Evolutionary conservation across 73 alveolate genomes (phyloP), one percentile per base, ranked within the genome.

Genomic region (Symbiodinium natans): DNA sequence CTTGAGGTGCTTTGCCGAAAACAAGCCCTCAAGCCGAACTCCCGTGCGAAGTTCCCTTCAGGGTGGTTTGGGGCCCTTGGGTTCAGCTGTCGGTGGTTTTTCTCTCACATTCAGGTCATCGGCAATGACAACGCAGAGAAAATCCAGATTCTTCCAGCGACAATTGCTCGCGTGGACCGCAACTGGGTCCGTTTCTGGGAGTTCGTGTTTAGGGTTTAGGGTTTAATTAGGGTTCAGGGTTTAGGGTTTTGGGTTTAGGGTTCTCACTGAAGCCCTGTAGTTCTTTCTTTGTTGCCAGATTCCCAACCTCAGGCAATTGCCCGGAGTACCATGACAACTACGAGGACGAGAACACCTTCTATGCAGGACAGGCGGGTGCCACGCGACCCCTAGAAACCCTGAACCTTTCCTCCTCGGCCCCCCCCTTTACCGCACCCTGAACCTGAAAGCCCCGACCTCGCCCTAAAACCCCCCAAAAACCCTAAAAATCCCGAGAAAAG

Each of bases 41-140:
- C n/a, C n/a, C n/a, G n/a, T n/a, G n/a, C n/a, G n/a, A n/a, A n/a
- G n/a, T n/a, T n/a, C n/a, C n/a, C n/a, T 63, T 10, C 34, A 63
- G 36, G 77, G 77, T 63, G 38, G 77, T 11, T 17, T 63, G 36
- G 2, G 77, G 10, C 36, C 29, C 0, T 23, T 2, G 39, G 77
- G 34, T 23, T 63, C 34, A 10, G 77, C 36, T 11, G 3, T 63
- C 34, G 25, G 36, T 7, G 77, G 7, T 23, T 63, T 1, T 1
- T n/a, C 10, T 46, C 13, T 46, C 59, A 46, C 59, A 13, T 10
- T 13, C 84, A 71, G 88, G 99, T 93, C 83, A 93, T 93, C n/a
- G 99, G 99, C 52, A 93, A 93, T 38, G 99, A 93, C 93, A 82
- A 80, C 19, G 99, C 93, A 10, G 99, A 93, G 86, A 93, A 93